A percentile compares a stretch with the other conserved stretches of the same genome.
These are phyloP conservation scores for Paspalum vaginatum DNA, from an alignment of 176 grass and related monocot species.

Conservation along the genomic window DNA sequence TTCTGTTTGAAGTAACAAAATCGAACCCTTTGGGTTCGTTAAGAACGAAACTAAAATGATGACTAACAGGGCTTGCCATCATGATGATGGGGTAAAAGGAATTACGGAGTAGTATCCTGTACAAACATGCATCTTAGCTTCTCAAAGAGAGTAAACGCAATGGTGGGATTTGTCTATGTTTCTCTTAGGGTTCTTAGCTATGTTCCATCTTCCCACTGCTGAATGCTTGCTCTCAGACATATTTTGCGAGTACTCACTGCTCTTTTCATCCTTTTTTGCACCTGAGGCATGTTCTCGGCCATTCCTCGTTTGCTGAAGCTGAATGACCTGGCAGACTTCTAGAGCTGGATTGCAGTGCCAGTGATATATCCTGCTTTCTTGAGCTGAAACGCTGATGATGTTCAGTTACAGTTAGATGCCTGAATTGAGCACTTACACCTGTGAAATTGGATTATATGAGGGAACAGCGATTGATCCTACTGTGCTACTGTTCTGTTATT, in stretches of 20 bases:
- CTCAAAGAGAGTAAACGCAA: background rate
- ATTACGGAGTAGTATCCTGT: background rate
- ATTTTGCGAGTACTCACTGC: constrained; percentile 26
- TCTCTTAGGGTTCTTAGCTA: background rate
- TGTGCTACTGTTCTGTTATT: constrained; percentile 23
- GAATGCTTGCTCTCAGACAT: constrained; percentile 3
- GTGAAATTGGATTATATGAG: constrained; percentile 29
- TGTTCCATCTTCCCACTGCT: background rate
- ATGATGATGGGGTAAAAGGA: too few species aligned
- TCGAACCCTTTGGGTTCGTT: background rate
- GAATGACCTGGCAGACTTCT: constrained; percentile 39
- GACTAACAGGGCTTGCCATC: background rate
- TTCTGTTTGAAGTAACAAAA: background rate
- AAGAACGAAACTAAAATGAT: background rate
- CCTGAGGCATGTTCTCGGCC: constrained; percentile 13
- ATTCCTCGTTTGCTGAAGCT: constrained; percentile 16
- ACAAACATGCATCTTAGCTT: background rate
- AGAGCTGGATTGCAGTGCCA: constrained; percentile 13
- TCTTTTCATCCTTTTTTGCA: constrained; percentile 19
- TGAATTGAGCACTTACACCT: background rate
- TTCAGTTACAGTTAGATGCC: constrained; percentile 31
- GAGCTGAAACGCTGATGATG: constrained; percentile 13
- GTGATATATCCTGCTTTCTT: constrained; percentile 27
- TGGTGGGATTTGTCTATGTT: background rate
- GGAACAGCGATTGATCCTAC: constrained; percentile 4